Percentiles rank a stretch among this genome's conserved stretches.
Conservation (phyloP, 2,329 filamentous ascomycete genomes). For the Cladorrhinum sp. region DNA sequence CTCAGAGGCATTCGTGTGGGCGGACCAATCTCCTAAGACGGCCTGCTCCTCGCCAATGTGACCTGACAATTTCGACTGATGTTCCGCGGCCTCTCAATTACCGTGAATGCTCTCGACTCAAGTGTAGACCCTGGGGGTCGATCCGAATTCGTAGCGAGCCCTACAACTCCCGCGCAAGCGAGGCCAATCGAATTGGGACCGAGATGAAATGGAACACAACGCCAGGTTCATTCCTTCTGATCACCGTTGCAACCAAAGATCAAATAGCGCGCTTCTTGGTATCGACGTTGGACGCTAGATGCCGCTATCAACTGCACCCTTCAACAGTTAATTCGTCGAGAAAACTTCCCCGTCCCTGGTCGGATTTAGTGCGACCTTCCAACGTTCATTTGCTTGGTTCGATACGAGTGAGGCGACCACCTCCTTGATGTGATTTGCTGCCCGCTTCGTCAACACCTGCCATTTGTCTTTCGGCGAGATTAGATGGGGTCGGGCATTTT, state of each 20-base stretch:
- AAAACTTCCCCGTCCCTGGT: background rate
- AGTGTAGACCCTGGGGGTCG: background rate
- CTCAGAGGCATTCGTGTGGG: background rate
- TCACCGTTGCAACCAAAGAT: background rate
- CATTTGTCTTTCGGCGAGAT: background rate
- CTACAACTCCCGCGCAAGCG: background rate
- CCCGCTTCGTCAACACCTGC: background rate
- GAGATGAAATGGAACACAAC: background rate
- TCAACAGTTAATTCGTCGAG: background rate
- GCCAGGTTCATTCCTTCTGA: background rate
- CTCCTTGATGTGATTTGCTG: background rate
- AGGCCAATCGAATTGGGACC: background rate
- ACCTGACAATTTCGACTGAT: background rate
- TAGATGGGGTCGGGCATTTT: background rate
- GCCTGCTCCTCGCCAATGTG: background rate
- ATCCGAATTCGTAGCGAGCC: background rate
- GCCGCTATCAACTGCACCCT: background rate
- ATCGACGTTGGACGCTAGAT: background rate
- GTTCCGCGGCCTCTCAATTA: background rate
- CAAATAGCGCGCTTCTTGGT: background rate
- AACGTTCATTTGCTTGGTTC: background rate
- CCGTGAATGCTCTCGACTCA: background rate
- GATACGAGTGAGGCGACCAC: background rate
- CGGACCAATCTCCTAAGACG: background rate
- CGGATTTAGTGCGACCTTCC: background rate